Conservation (phyloP, 495 filamentous ascomycete genomes). For the Platismatia glauca region DNA sequence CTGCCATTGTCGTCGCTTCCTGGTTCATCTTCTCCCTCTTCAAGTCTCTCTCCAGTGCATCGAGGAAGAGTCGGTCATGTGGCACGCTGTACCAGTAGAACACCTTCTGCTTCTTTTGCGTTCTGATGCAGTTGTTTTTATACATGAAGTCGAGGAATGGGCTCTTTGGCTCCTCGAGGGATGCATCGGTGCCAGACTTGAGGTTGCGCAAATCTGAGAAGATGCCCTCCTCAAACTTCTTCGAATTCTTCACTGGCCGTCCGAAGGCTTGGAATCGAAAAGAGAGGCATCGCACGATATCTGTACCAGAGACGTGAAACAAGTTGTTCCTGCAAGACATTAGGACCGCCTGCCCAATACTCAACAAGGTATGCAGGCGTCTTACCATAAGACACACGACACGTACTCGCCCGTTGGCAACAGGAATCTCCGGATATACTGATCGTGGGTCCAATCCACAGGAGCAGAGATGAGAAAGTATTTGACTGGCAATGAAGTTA, state of each 20-base stretch:
- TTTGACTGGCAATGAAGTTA: constrained; percentile 60
- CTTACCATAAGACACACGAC: constrained; percentile 91
- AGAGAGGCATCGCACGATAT: constrained; percentile 95
- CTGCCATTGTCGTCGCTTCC: constrained; percentile 91
- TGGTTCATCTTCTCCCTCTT: constrained; percentile 99
- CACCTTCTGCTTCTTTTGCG: constrained; percentile 99
- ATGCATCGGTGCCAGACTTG: constrained; percentile 97
- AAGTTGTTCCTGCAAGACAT: constrained; percentile 74
- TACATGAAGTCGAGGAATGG: constrained; percentile 97
- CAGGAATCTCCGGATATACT: constrained; percentile 91
- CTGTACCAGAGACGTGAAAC: constrained; percentile 97
- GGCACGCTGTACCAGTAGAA: constrained; percentile 99
- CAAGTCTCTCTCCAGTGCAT: constrained; percentile 91
- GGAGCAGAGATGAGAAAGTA: constrained; percentile 98
- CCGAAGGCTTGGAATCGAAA: constrained; percentile 99
- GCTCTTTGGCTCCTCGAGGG: constrained; percentile 97
- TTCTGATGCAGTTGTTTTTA: constrained; percentile 99
- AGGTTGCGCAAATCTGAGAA: constrained; percentile 97
- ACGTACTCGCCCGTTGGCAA: constrained; percentile 97
- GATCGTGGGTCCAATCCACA: constrained; percentile 94
- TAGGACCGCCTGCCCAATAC: constrained; percentile 23
- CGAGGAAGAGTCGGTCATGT: constrained; percentile 92
- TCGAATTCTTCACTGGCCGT: constrained; percentile 96
- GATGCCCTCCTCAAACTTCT: constrained; percentile 99
- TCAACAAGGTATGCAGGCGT: constrained; percentile 17